Evolutionary conservation across 2,329 filamentous ascomycete species (phyloP).

Genomic region (Lecanoromycetidae sp.): DNA sequence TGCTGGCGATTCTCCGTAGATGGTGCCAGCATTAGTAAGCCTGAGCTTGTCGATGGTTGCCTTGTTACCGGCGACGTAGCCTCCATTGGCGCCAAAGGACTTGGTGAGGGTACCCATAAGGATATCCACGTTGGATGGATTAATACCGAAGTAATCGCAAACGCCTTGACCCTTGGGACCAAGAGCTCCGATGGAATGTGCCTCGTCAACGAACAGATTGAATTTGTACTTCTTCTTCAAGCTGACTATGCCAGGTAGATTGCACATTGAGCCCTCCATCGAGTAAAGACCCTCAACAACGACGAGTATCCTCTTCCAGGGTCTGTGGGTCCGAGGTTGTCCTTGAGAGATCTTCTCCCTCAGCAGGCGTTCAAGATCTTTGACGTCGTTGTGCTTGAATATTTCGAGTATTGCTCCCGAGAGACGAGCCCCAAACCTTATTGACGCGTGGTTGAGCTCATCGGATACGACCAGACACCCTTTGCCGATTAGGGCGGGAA

Average conservation of each 20-base stretch:
- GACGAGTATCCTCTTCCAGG: slow-evolving; percentile 98
- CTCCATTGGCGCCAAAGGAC: slow-evolving; percentile 95
- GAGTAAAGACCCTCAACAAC: slow-evolving; percentile 96
- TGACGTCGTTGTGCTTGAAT: slow-evolving; percentile 97
- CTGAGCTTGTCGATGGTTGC: slow-evolving; percentile 84
- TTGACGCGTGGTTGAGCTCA: slow-evolving; percentile 95
- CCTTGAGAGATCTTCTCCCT: slow-evolving; percentile 92
- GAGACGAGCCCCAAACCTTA: slow-evolving; percentile 84
- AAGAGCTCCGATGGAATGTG: slow-evolving; percentile 87
- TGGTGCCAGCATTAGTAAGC: slow-evolving; percentile 70
- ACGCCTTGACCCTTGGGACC: slow-evolving; percentile 82
- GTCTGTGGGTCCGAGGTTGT: slow-evolving; percentile 92
- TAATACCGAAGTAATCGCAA: slow-evolving; percentile 92
- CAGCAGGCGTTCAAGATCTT: slow-evolving; percentile 69
- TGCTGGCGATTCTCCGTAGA: slow-evolving; percentile 76
- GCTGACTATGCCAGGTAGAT: slow-evolving; percentile 76
- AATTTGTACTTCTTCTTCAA: slow-evolving; percentile 97
- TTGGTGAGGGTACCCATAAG: slow-evolving; percentile 98
- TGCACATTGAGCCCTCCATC: slow-evolving; percentile 98
- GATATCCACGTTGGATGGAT: slow-evolving; percentile 78
- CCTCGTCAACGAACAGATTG: slow-evolving; percentile 88
- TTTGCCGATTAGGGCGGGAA: slow-evolving; percentile 84
- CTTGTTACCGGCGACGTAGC: slow-evolving; percentile 85
- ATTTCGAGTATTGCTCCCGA: slow-evolving; percentile 91
- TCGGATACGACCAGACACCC: slow-evolving; percentile 92